These are phyloP conservation scores for Rhodomyrtus tomentosa DNA, from an alignment of 345 rosid species.

Conservation along the genomic window DNA sequence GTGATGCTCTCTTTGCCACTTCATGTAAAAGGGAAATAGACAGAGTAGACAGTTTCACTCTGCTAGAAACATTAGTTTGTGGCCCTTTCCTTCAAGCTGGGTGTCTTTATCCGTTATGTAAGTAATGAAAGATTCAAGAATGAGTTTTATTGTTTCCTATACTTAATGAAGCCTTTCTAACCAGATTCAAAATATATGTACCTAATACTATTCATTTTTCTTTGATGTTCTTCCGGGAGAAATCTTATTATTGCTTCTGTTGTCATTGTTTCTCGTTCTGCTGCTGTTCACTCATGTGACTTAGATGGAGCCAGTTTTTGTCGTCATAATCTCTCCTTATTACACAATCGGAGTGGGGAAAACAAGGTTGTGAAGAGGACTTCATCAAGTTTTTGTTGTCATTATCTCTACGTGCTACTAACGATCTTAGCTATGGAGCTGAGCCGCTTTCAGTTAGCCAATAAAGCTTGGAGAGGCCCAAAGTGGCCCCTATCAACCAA, in stretches of 20 bases:
- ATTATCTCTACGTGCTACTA: background rate
- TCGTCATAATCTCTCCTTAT: background rate
- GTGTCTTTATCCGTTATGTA: background rate
- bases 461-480: background rate
- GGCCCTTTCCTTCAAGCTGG: background rate
- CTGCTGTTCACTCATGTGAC: background rate
- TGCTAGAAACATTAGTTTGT: background rate
- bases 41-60: background rate
- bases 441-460: background rate
- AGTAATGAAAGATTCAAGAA: background rate
- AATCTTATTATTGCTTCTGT: background rate
- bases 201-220: background rate
- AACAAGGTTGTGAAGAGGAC: background rate
- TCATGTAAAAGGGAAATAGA: background rate
- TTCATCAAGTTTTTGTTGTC: too few species aligned
- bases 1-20: background rate
- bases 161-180: background rate
- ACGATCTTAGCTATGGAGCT: background rate
- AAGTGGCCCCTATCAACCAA: background rate
- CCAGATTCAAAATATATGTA: background rate
- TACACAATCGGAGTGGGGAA: background rate
- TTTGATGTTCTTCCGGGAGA: background rate
- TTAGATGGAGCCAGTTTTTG: background rate
- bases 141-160: too few species aligned
- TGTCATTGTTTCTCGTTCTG: background rate